phyloP scores from a whole-genome alignment of 371 early-diverging fungal species.

The Syncephalastrum racemosum region DNA sequence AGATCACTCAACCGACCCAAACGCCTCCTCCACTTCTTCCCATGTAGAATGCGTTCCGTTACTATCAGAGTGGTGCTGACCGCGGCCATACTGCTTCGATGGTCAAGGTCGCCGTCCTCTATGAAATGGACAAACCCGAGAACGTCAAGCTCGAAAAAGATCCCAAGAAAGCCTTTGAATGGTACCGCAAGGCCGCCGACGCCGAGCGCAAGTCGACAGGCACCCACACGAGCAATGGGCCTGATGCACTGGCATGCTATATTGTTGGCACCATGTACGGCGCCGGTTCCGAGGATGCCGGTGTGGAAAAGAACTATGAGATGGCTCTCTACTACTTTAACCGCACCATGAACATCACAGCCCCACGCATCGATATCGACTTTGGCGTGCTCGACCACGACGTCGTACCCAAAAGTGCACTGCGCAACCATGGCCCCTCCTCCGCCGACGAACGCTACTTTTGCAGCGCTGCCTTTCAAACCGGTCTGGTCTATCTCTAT shows the following conservation, averaged over 20 bases:
- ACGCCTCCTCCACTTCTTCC: background rate
- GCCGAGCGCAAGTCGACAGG: conserved; percentile 23
- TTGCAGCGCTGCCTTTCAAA: conserved; percentile 50
- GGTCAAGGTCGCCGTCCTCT: conserved; percentile 45
- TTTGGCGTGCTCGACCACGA: conserved; percentile 33
- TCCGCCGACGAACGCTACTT: conserved; percentile 46
- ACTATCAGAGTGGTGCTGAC: conserved; percentile 41
- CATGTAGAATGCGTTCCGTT: conserved; percentile 40
- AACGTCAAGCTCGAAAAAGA: conserved; percentile 24
- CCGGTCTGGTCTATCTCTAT: conserved; percentile 47
- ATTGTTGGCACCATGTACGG: conserved; percentile 47
- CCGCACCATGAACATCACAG: conserved; percentile 49
- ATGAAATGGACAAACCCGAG: conserved; percentile 25
- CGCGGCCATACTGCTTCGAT: conserved; percentile 46
- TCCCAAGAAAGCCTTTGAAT: conserved; percentile 42
- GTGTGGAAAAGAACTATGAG: conserved; percentile 44
- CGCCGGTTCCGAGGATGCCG: conserved; percentile 40
- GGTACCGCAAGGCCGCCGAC: conserved; percentile 49
- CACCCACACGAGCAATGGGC: conserved; percentile 32
- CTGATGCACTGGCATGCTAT: conserved; percentile 46
- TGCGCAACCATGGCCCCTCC: conserved; percentile 44
- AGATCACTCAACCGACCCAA: background rate
- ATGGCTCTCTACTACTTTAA: conserved; percentile 42
- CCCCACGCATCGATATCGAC: conserved; percentile 42
- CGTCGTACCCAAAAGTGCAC: conserved; percentile 26